Percentiles rank a stretch among this genome's conserved stretches.
These are phyloP conservation scores for Penicillium expansum DNA, from an alignment of 2,329 filamentous ascomycete genomes.

Conservation along the genomic window DNA sequence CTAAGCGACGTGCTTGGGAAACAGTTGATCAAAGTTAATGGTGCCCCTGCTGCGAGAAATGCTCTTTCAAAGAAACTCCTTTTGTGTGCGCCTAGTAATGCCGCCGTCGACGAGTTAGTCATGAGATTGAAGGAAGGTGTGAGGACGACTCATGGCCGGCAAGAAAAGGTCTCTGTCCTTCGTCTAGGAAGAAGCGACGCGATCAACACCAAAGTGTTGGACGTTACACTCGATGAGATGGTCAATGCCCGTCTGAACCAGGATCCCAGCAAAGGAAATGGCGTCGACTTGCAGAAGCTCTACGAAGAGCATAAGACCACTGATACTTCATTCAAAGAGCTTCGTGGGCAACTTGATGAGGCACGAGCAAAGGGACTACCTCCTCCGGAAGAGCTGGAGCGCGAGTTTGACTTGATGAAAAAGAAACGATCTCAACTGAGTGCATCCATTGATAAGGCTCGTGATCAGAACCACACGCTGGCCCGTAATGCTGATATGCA, in stretches of 20 bases:
- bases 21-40: slow-evolving; percentile 48
- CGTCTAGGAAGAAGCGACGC: slow-evolving; percentile 88
- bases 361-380: slow-evolving; percentile 54
- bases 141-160: slow-evolving; percentile 69
- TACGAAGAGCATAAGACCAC: slow-evolving; percentile 65
- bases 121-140: slow-evolving; percentile 86
- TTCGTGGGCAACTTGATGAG: slow-evolving; percentile 70
- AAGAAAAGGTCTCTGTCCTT: slow-evolving; percentile 78
- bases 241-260: slow-evolving; percentile 69
- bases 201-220: slow-evolving; percentile 82
- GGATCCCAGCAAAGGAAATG: slow-evolving; percentile 44
- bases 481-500: slow-evolving; percentile 83
- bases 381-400: slow-evolving; percentile 56
- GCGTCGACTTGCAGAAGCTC: slow-evolving; percentile 59
- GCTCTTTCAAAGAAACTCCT: slow-evolving; percentile 74
- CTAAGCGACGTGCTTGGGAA: slow-evolving; percentile 59
- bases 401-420: slow-evolving; percentile 75
- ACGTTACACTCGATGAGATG: slow-evolving; percentile 90
- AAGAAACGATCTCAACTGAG: slow-evolving; percentile 73
- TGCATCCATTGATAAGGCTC: slow-evolving; percentile 78
- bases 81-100: slow-evolving; percentile 97
- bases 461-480: slow-evolving; percentile 78
- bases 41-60: slow-evolving; percentile 35
- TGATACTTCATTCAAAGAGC: slow-evolving; percentile 64
- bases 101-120: slow-evolving; percentile 93